Evolutionary conservation across 2,329 filamentous ascomycete species (phyloP).

Genomic region (Trematosphaeria pertusa): DNA sequence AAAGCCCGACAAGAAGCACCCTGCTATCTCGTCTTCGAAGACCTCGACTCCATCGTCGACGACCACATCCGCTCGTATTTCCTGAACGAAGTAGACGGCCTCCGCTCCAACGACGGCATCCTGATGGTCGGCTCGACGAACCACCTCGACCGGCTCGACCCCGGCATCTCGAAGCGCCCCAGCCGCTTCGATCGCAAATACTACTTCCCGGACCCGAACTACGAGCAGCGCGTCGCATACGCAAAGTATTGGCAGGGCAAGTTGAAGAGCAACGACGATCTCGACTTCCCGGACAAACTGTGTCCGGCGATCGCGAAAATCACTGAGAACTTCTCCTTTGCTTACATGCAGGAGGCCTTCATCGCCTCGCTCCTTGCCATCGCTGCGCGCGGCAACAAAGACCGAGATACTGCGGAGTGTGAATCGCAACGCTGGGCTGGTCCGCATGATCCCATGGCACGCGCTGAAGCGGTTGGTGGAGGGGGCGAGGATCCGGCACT

Average conservation of each 20-base stretch:
- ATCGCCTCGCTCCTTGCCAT: slow-evolving; percentile 50
- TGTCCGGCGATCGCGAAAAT: slow-evolving; percentile 50
- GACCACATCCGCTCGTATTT: slow-evolving; percentile 71
- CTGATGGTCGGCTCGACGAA: slow-evolving; percentile 73
- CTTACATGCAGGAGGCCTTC: slow-evolving; percentile 56
- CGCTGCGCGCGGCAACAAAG: slow-evolving; percentile 31
- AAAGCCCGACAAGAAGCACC: slow-evolving; percentile 69
- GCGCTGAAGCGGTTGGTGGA: slow-evolving; percentile 5
- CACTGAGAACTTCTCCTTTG: slow-evolving; percentile 54
- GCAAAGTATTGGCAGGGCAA: slow-evolving; percentile 54
- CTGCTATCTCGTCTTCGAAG: slow-evolving; percentile 75
- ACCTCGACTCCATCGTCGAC: slow-evolving; percentile 71
- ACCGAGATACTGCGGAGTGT: slow-evolving; percentile 9
- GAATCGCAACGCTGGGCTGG: slow-evolving; percentile 32
- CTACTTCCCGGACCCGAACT: slow-evolving; percentile 51
- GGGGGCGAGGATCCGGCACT: slow-evolving; percentile 34
- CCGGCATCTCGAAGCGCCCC: slow-evolving; percentile 62
- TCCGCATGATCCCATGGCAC: slow-evolving; percentile 33
- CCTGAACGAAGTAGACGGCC: slow-evolving; percentile 74
- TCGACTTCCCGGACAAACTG: slow-evolving; percentile 52
- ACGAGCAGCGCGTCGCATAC: slow-evolving; percentile 50
- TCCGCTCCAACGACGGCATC: slow-evolving; percentile 73
- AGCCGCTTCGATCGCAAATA: slow-evolving; percentile 57
- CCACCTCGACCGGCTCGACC: slow-evolving; percentile 69
- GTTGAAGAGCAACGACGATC: slow-evolving; percentile 42